Percentiles rank a stretch among this genome's conserved stretches.
Evolutionary conservation across 2,329 filamentous ascomycete species (phyloP).

Genomic region (Epichloe bromicola): DNA sequence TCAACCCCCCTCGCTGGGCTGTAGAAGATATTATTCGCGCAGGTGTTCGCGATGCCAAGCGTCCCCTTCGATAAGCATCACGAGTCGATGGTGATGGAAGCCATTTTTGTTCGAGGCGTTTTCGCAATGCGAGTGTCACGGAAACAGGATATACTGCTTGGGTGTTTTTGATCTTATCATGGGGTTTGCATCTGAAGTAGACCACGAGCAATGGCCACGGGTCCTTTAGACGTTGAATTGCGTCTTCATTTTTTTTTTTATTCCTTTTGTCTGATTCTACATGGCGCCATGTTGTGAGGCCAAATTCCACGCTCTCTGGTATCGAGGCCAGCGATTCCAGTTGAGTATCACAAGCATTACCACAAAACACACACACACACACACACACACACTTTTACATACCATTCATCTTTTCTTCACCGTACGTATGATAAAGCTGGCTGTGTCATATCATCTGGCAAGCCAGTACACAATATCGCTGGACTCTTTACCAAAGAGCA

Average conservation of each 20-base stretch:
- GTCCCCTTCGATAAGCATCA: slow-evolving; percentile 45
- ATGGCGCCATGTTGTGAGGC: background rate
- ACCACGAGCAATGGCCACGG: slow-evolving; percentile 3
- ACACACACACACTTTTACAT: background rate
- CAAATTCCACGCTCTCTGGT: background rate
- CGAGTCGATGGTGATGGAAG: background rate
- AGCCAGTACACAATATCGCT: background rate
- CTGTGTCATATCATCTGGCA: background rate
- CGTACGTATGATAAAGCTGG: background rate
- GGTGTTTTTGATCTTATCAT: slow-evolving; percentile 6
- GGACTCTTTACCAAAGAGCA: background rate
- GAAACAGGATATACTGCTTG: background rate
- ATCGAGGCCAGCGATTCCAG: background rate
- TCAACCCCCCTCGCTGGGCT: slow-evolving; percentile 68
- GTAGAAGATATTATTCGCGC: slow-evolving; percentile 69
- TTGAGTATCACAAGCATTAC: background rate
- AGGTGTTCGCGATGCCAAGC: slow-evolving; percentile 64
- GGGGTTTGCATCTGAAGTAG: slow-evolving; percentile 9
- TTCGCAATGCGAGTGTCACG: background rate
- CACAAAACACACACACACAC: background rate
- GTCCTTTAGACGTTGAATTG: background rate
- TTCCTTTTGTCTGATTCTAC: background rate
- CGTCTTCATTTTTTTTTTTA: background rate
- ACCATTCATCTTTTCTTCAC: background rate
- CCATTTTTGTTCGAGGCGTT: background rate